Conservation (phyloP, 2,329 filamentous ascomycete genomes). For the Colletotrichum godetiae region DNA sequence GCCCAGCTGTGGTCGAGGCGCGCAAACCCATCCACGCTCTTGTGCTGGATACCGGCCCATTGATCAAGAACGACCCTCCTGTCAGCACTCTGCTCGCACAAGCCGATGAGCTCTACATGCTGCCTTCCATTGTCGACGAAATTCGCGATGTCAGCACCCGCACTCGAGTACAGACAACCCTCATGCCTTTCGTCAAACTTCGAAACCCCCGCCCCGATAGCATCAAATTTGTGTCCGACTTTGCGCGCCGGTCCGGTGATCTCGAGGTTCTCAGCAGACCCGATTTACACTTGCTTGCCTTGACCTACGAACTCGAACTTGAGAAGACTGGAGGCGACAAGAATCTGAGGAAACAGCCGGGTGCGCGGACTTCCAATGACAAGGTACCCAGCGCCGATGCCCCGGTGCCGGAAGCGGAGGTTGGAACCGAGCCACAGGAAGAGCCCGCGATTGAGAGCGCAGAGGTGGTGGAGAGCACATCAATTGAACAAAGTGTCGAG, state of each 20-base stretch:
- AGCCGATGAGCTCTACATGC: slow-evolving; percentile 82
- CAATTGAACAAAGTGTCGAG: slow-evolving; percentile 11
- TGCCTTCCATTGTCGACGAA: slow-evolving; percentile 87
- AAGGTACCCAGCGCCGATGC: slow-evolving; percentile 61
- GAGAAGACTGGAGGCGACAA: slow-evolving; percentile 92
- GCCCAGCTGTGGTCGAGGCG: slow-evolving; percentile 20
- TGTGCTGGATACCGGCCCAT: slow-evolving; percentile 89
- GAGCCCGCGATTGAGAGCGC: slow-evolving; percentile 38
- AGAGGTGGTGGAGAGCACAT: slow-evolving; percentile 23
- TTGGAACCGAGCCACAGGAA: slow-evolving; percentile 39
- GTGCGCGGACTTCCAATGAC: slow-evolving; percentile 82
- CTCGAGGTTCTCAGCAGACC: slow-evolving; percentile 86
- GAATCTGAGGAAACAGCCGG: slow-evolving; percentile 81
- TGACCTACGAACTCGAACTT: slow-evolving; percentile 94
- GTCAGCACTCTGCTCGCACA: slow-evolving; percentile 84
- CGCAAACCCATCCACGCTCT: slow-evolving; percentile 82
- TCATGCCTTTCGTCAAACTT: slow-evolving; percentile 86
- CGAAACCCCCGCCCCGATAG: slow-evolving; percentile 81
- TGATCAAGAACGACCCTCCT: slow-evolving; percentile 92
- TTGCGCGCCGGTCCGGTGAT: slow-evolving; percentile 91
- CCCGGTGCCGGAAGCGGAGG: not conserved
- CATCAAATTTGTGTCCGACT: slow-evolving; percentile 82
- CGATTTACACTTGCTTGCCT: slow-evolving; percentile 88
- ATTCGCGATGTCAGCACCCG: slow-evolving; percentile 88
- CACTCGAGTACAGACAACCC: slow-evolving; percentile 82